These are phyloP conservation scores for Monosporozyma unispora DNA, from an alignment of 805 yeast species.

Conservation along the genomic window DNA sequence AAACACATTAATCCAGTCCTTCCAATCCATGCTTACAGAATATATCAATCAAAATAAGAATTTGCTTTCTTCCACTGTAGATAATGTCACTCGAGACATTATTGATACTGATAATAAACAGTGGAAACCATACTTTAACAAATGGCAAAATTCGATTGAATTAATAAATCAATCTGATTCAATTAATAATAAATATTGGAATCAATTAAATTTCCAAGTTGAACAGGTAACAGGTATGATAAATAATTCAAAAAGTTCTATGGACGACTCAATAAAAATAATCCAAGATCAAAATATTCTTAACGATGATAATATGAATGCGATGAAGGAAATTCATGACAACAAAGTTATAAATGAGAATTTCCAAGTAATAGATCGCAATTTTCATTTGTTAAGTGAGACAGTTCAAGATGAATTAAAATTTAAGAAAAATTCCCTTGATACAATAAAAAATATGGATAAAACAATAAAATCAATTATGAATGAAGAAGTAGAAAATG, in stretches of 20 bases:
- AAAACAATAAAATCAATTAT: not conserved
- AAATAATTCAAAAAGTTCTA: constrained; percentile 11
- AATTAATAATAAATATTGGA: constrained; percentile 18
- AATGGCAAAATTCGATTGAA: constrained; percentile 26
- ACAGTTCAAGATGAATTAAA: not conserved
- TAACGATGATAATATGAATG: constrained; percentile 3
- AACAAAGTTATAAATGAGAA: constrained; percentile 12
- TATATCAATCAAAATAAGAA: constrained; percentile 20
- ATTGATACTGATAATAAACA: constrained; percentile 24
- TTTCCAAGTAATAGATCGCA: constrained; percentile 14
- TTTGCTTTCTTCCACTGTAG: constrained; percentile 20
- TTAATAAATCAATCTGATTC: constrained; percentile 29
- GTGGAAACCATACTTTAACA: constrained; percentile 23
- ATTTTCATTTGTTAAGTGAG: constrained; percentile 11
- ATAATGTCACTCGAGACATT: constrained; percentile 21
- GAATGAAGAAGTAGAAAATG: not conserved
- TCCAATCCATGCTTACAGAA: constrained; percentile 17
- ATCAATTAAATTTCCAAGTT: constrained; percentile 13
- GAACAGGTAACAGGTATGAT: constrained; percentile 14
- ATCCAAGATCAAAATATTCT: constrained; percentile 9
- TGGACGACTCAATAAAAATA: constrained; percentile 13
- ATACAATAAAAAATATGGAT: not conserved
- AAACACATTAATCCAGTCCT: constrained; percentile 13
- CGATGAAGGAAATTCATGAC: constrained; percentile 6
- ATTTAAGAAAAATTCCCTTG: not conserved